Conservation (phyloP, 1,284 basidiomycete species). For the Apiotrichum akiyoshidainum region DNA sequence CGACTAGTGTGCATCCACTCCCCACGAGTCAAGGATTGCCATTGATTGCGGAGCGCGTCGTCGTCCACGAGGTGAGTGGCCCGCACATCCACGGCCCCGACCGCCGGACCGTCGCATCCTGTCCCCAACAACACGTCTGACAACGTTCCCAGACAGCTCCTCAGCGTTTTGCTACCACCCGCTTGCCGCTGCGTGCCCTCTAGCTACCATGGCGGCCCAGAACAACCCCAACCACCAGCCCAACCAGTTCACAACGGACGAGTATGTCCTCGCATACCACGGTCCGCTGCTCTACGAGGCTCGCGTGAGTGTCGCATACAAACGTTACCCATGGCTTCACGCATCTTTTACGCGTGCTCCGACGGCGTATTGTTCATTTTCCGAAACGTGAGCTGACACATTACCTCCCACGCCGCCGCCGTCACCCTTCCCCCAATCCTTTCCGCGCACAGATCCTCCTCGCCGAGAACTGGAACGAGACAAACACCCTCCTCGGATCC, state of each 20-base stretch:
- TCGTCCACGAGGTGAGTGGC: neutral
- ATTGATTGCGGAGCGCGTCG: neutral
- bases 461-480: constrained; percentile 69
- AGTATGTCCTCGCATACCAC: constrained; percentile 89
- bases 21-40: neutral
- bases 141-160: neutral
- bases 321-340: constrained; percentile 7
- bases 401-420: neutral
- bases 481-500: constrained; percentile 63
- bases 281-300: constrained; percentile 93
- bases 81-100: neutral
- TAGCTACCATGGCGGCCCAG: constrained; percentile 19
- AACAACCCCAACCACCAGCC: constrained; percentile 19
- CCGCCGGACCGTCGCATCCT: neutral
- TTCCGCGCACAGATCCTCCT: constrained; percentile 63
- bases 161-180: neutral
- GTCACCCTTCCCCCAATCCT: neutral
- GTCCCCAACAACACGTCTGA: neutral
- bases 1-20: neutral
- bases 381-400: constrained; percentile 20
- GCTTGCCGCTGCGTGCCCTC: constrained; percentile 1
- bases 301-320: constrained; percentile 56
- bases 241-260: constrained; percentile 56
- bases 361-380: neutral
- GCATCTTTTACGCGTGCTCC: constrained; percentile 18